A percentile compares a stretch with the other conserved stretches of the same genome.
Evolutionary conservation across 805 yeast species (phyloP).

Genomic region (Cyberlindnera xylosilytica): DNA sequence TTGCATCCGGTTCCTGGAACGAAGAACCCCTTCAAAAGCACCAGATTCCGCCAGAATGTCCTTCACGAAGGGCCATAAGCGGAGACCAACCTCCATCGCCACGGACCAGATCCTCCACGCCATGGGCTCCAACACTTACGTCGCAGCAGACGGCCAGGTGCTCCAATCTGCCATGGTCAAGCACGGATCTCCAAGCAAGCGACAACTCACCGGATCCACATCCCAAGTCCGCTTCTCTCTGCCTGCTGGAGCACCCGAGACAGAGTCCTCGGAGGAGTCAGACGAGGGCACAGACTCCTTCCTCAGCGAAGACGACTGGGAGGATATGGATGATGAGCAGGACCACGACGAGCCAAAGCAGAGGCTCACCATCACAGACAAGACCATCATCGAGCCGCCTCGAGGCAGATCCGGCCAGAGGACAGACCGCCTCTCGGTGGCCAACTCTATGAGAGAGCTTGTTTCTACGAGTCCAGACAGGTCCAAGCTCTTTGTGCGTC

Average conservation of each 20-base stretch:
- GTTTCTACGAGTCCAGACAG: slow-evolving; percentile 21
- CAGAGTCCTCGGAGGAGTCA: not conserved
- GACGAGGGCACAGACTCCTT: slow-evolving; percentile 17
- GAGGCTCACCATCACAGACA: slow-evolving; percentile 13
- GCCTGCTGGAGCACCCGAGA: slow-evolving; percentile 11
- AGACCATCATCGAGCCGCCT: slow-evolving; percentile 10
- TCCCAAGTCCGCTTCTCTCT: slow-evolving; percentile 29
- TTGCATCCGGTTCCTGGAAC: not conserved
- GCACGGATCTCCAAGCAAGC: slow-evolving; percentile 27
- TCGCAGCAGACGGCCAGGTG: slow-evolving; percentile 26
- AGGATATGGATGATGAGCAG: slow-evolving; percentile 8
- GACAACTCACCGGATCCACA: slow-evolving; percentile 24
- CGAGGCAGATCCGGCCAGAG: slow-evolving; percentile 8
- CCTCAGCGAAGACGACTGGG: slow-evolving; percentile 14
- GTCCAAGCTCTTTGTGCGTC: slow-evolving; percentile 30
- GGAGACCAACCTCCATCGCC: slow-evolving; percentile 29
- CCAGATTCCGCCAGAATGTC: slow-evolving; percentile 13
- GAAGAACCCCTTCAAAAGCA: not conserved
- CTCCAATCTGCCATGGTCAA: slow-evolving; percentile 29
- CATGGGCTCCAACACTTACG: slow-evolving; percentile 22
- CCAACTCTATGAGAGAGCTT: slow-evolving; percentile 22
- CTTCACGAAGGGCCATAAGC: slow-evolving; percentile 18
- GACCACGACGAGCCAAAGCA: slow-evolving; percentile 13
- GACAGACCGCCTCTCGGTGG: slow-evolving; percentile 11
- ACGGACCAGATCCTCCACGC: slow-evolving; percentile 17